Evolutionary conservation across 345 rosid genomes (phyloP), one percentile per base, ranked within the genome.

Genomic region (Limnanthes douglasii): DNA sequence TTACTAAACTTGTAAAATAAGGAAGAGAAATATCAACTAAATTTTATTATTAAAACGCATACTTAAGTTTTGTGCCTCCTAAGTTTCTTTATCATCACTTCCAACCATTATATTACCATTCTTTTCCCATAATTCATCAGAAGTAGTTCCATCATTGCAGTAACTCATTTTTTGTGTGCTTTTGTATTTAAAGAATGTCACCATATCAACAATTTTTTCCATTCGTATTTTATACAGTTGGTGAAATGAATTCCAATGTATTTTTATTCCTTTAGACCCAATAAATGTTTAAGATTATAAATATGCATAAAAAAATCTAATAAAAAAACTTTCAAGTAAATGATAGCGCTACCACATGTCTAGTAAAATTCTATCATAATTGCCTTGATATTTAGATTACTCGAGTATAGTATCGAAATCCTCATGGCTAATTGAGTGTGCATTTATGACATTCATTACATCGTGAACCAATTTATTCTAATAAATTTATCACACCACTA

Each of bases 381-480:
- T 28, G 56, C 72, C 98, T 92, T 77, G 70, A 64, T 66, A 90
- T 45, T 90, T 84, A 11, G 85, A 69, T 50, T 84, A 46, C 55
- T 77, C 98, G 33, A 74, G 56, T 6, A 80, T 41, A 9, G 85
- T 80, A 54, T 80, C 94, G 37, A 57, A 66, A 62, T 90, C 95
- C 51, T 80, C 92, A 74, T 77, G 94, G 61, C 64, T 72, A 39
- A 90, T 77, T 30, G 95, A 90, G 66, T 90, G 84, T 1, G 51
- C 45, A 72, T 74, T 73, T 94, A 90, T 84, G 62, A 77, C 75
- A 49, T 77, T 84, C 53, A 84, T 78, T 51, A 80, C 94, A 51
- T 84, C 65, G 43, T 69, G 31, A 48, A 80, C 86, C 37, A 94
- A 95, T 68, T 80, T 86, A 46, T 76, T 92, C 98, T 90, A 75